Evolutionary conservation across 208 protist genomes (phyloP).

Genomic region (Leishmania mexicana): DNA sequence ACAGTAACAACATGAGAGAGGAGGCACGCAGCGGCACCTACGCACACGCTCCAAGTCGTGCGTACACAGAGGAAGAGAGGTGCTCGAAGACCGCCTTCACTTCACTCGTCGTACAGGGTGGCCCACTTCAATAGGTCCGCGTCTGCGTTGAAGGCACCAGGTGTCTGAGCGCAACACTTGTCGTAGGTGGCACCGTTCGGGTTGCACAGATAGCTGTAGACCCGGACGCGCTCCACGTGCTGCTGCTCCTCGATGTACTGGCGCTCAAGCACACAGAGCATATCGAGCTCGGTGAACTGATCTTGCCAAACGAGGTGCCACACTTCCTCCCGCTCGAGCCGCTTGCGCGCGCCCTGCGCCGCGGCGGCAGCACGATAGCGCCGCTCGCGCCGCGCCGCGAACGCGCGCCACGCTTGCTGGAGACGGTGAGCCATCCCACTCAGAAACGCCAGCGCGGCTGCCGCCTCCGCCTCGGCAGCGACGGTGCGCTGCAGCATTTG

Average conservation of each 20-base stretch:
- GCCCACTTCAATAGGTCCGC: slow-evolving; percentile 5
- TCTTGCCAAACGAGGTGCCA: slow-evolving; percentile 25
- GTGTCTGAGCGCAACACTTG: not conserved
- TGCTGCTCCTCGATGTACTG: slow-evolving; percentile 37
- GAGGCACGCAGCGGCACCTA: not conserved
- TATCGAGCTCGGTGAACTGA: slow-evolving; percentile 28
- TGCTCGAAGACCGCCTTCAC: not conserved
- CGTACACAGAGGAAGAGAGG: not conserved
- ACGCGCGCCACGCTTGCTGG: slow-evolving; percentile 50
- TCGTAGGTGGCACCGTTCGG: not conserved
- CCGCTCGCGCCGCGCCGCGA: slow-evolving; percentile 28
- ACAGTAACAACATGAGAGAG: not conserved
- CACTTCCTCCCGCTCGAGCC: slow-evolving; percentile 56
- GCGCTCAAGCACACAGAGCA: slow-evolving; percentile 29
- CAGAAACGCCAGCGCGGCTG: slow-evolving; percentile 20
- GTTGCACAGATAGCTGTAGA: slow-evolving; percentile 12
- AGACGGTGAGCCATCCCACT: slow-evolving; percentile 23
- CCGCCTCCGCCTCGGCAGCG: slow-evolving; percentile 26
- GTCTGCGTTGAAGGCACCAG: not conserved
- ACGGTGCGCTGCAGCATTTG: slow-evolving; percentile 15
- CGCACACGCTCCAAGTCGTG: not conserved
- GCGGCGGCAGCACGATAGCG: slow-evolving; percentile 11
- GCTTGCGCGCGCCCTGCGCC: slow-evolving; percentile 28
- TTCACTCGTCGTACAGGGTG: slow-evolving; percentile 10
- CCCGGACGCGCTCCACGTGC: slow-evolving; percentile 19